phyloP scores from a whole-genome alignment of 345 rosid genomes.

The Lepidium aucheri region DNA sequence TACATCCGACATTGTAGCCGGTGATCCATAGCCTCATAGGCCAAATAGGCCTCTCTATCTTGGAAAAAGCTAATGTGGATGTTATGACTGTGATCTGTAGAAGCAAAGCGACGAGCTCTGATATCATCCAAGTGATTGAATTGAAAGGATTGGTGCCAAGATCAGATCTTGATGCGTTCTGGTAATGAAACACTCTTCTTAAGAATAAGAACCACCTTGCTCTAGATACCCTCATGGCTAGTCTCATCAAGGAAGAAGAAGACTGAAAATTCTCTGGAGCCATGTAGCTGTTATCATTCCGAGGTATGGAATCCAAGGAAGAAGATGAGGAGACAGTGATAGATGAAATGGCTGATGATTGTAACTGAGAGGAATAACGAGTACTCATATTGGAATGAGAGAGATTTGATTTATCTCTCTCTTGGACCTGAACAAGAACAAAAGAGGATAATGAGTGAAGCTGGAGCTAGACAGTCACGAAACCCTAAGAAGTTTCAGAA shows the following conservation, averaged over 20 bases:
- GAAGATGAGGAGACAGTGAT: conserved; percentile 30
- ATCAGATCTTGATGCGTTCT: conserved; percentile 75
- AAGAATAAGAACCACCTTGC: conserved; percentile 88
- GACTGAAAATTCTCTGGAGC: conserved; percentile 34
- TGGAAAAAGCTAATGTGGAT: conserved; percentile 52
- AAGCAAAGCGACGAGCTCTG: conserved; percentile 64
- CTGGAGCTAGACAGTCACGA: neutral
- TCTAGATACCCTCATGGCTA: conserved; percentile 74
- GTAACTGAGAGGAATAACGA: conserved; percentile 42
- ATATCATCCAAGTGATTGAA: conserved; percentile 75
- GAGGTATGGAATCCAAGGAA: conserved; percentile 33
- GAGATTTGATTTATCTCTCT: neutral
- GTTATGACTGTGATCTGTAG: conserved; percentile 55
- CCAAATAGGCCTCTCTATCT: conserved; percentile 77
- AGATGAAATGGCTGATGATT: conserved; percentile 37
- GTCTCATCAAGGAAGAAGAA: conserved; percentile 40
- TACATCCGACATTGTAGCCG: conserved; percentile 72
- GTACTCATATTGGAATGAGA: conserved; percentile 41
- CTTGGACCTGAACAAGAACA: neutral
- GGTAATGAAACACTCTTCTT: conserved; percentile 93
- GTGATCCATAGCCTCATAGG: conserved; percentile 87
- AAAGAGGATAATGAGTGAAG: neutral
- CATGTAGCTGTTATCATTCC: conserved; percentile 22
- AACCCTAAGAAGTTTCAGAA: neutral
- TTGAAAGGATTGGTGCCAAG: conserved; percentile 88